Evolutionary conservation across 495 filamentous ascomycete species (phyloP).

Genomic region (Podospora sp.): DNA sequence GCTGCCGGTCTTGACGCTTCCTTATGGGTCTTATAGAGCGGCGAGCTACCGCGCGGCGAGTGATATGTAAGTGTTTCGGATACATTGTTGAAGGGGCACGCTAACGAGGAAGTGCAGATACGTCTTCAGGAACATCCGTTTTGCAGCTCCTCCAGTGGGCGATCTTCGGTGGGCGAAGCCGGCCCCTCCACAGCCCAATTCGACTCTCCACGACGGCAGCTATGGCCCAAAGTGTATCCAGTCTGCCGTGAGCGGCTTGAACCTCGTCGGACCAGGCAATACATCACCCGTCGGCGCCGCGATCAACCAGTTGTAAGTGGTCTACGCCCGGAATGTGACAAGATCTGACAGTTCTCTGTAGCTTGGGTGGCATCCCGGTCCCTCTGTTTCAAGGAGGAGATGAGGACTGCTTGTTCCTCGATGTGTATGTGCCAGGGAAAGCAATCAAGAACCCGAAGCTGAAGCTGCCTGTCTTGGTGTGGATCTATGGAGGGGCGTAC

Average conservation of each 20-base stretch:
- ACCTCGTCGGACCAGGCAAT: conserved; percentile 40
- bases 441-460: conserved; percentile 28
- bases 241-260: conserved; percentile 40
- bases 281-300: conserved; percentile 40
- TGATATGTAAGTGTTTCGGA: conserved; percentile 23
- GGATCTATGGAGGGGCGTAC: conserved; percentile 65
- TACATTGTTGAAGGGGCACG: background rate
- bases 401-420: conserved; percentile 56
- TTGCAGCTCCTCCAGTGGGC: conserved; percentile 57
- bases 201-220: conserved; percentile 54
- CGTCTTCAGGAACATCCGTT: conserved; percentile 60
- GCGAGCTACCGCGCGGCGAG: conserved; percentile 22
- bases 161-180: conserved; percentile 60
- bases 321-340: background rate
- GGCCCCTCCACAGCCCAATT: conserved; percentile 47
- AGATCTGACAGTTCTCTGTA: conserved; percentile 4
- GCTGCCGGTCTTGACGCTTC: conserved; percentile 30
- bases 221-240: conserved; percentile 51
- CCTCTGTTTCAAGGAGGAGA: conserved; percentile 45
- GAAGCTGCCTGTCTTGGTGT: conserved; percentile 57
- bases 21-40: conserved; percentile 37
- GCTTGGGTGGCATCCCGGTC: conserved; percentile 40
- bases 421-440: conserved; percentile 44
- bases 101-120: conserved; percentile 35
- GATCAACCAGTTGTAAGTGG: conserved; percentile 40